Conservation (phyloP, 106 monocot species). For the Dendrobium catenatum region DNA sequence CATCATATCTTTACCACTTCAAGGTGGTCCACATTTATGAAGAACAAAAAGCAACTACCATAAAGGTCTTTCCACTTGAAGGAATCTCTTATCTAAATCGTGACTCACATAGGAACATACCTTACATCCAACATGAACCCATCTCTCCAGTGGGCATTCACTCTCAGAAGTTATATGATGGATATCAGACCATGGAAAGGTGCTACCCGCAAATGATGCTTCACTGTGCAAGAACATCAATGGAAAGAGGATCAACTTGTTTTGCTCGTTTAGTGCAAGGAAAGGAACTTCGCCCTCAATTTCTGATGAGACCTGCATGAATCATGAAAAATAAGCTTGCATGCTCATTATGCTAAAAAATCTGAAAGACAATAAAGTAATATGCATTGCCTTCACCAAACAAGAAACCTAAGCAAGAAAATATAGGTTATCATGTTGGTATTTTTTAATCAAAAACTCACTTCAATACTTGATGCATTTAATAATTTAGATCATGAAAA, state of each 20-base stretch:
- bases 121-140: conserved; percentile 86
- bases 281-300: conserved; percentile 43
- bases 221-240: conserved; percentile 47
- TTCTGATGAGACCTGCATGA: conserved; percentile 34
- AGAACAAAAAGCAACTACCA: background rate
- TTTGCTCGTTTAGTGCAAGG: conserved; percentile 53
- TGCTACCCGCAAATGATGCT: conserved; percentile 26
- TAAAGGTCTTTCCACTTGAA: background rate
- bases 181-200: conserved; percentile 33
- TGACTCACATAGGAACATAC: conserved; percentile 22
- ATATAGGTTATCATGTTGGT: background rate
- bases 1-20: background rate
- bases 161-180: conserved; percentile 27
- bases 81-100: background rate
- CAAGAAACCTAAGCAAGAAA: background rate
- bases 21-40: background rate
- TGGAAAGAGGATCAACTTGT: conserved; percentile 59
- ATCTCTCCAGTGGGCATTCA: conserved; percentile 56
- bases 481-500: background rate
- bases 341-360: background rate
- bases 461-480: background rate
- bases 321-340: conserved; percentile 5
- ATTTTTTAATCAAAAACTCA: background rate
- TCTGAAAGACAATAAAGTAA: background rate
- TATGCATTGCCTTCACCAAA: background rate